These are phyloP conservation scores for Discostella stelligera DNA, from an alignment of 352 stramenopile species.

Conservation along the genomic window DNA sequence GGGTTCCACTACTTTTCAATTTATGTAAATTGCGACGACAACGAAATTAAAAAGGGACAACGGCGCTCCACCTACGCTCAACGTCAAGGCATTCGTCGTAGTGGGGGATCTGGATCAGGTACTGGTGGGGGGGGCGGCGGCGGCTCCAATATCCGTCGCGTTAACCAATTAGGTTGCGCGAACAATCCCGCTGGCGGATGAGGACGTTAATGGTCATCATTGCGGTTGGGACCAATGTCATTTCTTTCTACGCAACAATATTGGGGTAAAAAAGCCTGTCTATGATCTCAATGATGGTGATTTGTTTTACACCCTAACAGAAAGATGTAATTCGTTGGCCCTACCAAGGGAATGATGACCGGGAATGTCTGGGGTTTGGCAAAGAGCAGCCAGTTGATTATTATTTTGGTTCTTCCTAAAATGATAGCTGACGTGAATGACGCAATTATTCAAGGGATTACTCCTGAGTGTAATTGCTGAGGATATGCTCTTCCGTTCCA, in stretches of 20 bases:
- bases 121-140: conserved; percentile 1
- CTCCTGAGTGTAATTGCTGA: conserved; percentile 37
- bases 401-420: conserved; percentile 4
- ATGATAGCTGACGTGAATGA: conserved; percentile 37
- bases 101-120: conserved; percentile 13
- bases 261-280: background rate
- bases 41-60: conserved; percentile 21
- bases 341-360: conserved; percentile 34
- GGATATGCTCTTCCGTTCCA: conserved; percentile 17
- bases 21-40: background rate
- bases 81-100: conserved; percentile 40
- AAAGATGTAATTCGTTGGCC: conserved; percentile 14
- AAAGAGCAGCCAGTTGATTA: background rate
- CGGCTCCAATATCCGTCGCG: conserved; percentile 40
- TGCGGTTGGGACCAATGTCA: background rate
- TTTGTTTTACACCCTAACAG: background rate
- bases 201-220: conserved; percentile 56
- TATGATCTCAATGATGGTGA: background rate
- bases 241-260: background rate
- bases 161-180: conserved; percentile 42
- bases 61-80: conserved; percentile 42
- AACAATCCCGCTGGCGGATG: conserved; percentile 35
- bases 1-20: background rate
- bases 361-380: conserved; percentile 23
- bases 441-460: conserved; percentile 22